Percentiles rank a stretch among this genome's conserved stretches.
These are phyloP conservation scores for Raphanus raphanistrum DNA, from an alignment of 345 rosid genomes.

Conservation along the genomic window DNA sequence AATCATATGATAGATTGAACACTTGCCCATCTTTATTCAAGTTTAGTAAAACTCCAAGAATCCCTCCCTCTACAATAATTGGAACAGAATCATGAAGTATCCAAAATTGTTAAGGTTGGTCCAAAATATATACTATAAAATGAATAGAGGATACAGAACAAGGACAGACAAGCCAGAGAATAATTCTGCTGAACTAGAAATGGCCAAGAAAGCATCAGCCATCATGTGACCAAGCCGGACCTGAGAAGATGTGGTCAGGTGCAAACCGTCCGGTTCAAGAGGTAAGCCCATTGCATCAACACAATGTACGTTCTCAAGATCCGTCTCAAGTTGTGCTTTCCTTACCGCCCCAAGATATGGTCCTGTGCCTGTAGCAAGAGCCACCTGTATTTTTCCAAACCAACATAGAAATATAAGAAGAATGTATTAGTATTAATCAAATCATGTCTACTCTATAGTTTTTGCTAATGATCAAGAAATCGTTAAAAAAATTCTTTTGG, in stretches of 20 bases:
- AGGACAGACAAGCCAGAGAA: constrained; percentile 24
- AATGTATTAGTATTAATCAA: not conserved
- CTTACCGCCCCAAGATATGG: constrained; percentile 58
- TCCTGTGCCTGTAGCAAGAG: constrained; percentile 61
- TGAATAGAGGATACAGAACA: not conserved
- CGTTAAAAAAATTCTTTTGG: no score
- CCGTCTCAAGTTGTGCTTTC: constrained; percentile 54
- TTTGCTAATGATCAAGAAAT: no score
- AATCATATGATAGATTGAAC: not conserved
- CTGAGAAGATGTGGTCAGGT: constrained; percentile 69
- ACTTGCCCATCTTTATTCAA: not conserved
- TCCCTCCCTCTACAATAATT: not conserved
- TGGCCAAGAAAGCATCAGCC: constrained; percentile 52
- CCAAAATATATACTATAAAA: not conserved
- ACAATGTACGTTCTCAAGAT: constrained; percentile 51
- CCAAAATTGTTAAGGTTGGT: constrained; percentile 2
- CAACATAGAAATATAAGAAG: constrained; percentile 5
- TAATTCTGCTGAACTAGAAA: constrained; percentile 25
- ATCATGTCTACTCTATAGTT: not conserved
- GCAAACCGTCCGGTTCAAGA: constrained; percentile 68
- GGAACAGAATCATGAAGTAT: not conserved
- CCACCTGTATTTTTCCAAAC: constrained; percentile 53
- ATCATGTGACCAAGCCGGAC: constrained; percentile 69
- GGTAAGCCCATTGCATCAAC: constrained; percentile 77
- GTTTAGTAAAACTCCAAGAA: not conserved